Conservation (phyloP, 257 asterid genomes). For the Nicotiana benthamiana region DNA sequence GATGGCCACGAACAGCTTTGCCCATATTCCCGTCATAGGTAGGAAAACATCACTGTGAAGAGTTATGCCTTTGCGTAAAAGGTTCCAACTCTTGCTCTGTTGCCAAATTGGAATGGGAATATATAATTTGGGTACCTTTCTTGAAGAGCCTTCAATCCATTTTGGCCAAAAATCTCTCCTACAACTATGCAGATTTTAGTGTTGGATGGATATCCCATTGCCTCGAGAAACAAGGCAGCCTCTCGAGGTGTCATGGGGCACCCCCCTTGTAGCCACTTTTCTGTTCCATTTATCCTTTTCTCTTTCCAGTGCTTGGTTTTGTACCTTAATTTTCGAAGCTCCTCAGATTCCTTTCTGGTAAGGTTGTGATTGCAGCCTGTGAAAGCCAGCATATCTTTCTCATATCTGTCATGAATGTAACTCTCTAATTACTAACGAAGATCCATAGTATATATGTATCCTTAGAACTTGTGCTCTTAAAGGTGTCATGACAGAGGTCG, state of each 20-base stretch:
- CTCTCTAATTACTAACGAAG: background rate
- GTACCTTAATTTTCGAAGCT: constrained; percentile 23
- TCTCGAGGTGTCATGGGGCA: constrained; percentile 46
- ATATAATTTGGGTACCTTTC: constrained; percentile 26
- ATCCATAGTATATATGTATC: background rate
- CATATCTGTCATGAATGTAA: constrained; percentile 22
- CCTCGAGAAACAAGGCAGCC: constrained; percentile 33
- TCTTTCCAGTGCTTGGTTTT: constrained; percentile 32
- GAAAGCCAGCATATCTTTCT: constrained; percentile 45
- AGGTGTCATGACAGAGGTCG: too few species aligned
- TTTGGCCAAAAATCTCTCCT: constrained; percentile 23
- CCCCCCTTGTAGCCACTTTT: constrained; percentile 18
- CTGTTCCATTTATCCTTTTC: constrained; percentile 30
- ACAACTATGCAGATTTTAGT: constrained; percentile 30
- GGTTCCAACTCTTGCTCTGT: constrained; percentile 27
- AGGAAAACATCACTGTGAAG: constrained; percentile 29
- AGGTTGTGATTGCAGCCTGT: constrained; percentile 43
- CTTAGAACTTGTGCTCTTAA: too few species aligned
- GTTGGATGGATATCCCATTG: constrained; percentile 26
- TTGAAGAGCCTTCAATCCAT: constrained; percentile 13
- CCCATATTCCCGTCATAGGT: constrained; percentile 42
- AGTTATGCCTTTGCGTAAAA: constrained; percentile 16
- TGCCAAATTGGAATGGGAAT: constrained; percentile 28
- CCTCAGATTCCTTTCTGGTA: constrained; percentile 13
- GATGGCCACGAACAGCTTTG: constrained; percentile 41